Percentiles rank a stretch among this genome's conserved stretches.
phyloP scores from a whole-genome alignment of 2,329 filamentous ascomycete genomes.

The Cytospora leucostoma region DNA sequence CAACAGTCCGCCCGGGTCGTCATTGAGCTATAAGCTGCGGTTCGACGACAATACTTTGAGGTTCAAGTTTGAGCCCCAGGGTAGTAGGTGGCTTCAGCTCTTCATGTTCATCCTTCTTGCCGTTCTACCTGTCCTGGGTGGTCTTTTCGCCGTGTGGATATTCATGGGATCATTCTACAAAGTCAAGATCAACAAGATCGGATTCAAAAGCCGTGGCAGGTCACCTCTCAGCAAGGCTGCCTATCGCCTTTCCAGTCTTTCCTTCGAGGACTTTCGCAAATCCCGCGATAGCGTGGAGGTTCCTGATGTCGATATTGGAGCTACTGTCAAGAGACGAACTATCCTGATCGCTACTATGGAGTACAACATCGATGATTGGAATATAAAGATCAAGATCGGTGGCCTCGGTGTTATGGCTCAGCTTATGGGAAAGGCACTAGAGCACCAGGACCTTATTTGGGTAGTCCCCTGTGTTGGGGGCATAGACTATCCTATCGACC shows the following conservation, averaged over 20 bases:
- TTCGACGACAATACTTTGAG: conserved; percentile 56
- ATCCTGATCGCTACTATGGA: conserved; percentile 73
- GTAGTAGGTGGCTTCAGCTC: conserved; percentile 56
- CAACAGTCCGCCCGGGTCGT: conserved; percentile 52
- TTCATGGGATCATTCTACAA: conserved; percentile 65
- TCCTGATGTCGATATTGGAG: conserved; percentile 25
- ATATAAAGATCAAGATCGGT: conserved; percentile 71
- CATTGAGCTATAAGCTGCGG: conserved; percentile 56
- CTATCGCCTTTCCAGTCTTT: conserved; percentile 36
- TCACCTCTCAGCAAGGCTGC: conserved; percentile 33
- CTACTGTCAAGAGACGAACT: conserved; percentile 44
- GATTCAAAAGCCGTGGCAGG: conserved; percentile 35
- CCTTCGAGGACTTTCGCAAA: conserved; percentile 36
- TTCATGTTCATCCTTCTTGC: conserved; percentile 55
- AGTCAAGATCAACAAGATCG: conserved; percentile 45
- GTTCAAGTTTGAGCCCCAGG: conserved; percentile 54
- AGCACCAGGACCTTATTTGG: conserved; percentile 66
- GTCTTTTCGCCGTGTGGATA: conserved; percentile 50
- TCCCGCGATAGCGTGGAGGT: conserved; percentile 32
- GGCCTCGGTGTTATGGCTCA: conserved; percentile 72
- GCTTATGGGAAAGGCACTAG: conserved; percentile 67
- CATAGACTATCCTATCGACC: conserved; percentile 63
- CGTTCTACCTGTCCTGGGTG: conserved; percentile 54
- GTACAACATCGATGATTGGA: conserved; percentile 71
- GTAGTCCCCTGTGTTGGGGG: conserved; percentile 64